Conservation (phyloP, 1,284 basidiomycete genomes). For the Cystobasidium sp. region DNA sequence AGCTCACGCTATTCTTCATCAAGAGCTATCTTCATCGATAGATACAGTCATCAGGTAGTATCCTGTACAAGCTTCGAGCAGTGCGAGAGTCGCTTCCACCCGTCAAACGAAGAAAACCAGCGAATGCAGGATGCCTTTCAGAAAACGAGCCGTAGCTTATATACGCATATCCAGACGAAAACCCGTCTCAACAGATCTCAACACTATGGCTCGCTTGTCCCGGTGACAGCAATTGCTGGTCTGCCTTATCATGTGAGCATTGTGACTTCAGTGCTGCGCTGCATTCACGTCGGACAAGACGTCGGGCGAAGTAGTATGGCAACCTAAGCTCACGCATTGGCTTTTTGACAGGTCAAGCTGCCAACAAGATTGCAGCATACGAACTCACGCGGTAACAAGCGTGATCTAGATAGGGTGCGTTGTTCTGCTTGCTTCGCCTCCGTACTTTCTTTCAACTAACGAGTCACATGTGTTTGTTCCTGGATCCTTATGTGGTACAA, state of each 20-base stretch:
- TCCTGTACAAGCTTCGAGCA: not conserved
- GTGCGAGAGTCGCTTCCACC: not conserved
- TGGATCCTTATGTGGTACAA: not conserved
- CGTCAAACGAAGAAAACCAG: not conserved
- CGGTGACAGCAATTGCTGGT: conserved; percentile 7
- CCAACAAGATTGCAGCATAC: conserved; percentile 4
- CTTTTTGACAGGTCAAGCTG: not conserved
- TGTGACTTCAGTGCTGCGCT: no score
- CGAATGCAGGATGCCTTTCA: conserved; percentile 34
- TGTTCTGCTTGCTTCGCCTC: not conserved
- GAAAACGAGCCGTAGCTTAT: not conserved
- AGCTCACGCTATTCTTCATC: not conserved
- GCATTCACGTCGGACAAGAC: no score
- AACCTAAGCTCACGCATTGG: no score
- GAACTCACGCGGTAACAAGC: conserved; percentile 17
- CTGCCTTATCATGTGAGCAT: not conserved
- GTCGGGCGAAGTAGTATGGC: no score
- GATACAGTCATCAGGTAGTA: not conserved
- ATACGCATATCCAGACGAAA: not conserved
- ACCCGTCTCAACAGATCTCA: no score
- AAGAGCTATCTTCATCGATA: not conserved
- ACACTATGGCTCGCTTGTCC: no score
- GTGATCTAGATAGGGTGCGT: conserved; percentile 10
- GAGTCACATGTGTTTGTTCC: not conserved
- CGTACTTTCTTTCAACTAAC: not conserved